These are phyloP conservation scores for Vitis amurensis DNA, from an alignment of 164 flowering plant genomes.

Conservation along the genomic window DNA sequence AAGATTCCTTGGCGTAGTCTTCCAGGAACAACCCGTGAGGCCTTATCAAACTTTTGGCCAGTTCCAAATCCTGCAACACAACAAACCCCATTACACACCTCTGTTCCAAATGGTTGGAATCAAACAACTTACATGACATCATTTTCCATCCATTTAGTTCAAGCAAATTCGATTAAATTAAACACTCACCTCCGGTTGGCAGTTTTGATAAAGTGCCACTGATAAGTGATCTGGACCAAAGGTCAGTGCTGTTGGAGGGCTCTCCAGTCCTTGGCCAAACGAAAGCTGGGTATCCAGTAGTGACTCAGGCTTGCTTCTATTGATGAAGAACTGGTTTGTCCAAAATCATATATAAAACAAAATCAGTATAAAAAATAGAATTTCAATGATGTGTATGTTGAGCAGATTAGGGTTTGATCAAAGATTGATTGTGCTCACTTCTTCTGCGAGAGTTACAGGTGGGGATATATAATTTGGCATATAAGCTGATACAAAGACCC, in stretches of 20 bases:
- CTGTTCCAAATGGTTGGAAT: too few species aligned
- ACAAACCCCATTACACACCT: background rate
- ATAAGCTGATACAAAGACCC: constrained; percentile 19
- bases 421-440: background rate
- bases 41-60: constrained; percentile 12
- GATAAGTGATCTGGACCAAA: constrained; percentile 16
- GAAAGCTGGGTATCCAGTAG: constrained; percentile 13
- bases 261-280: constrained; percentile 4
- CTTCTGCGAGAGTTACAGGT: background rate
- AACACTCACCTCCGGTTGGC: constrained; percentile 16
- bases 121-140: too few species aligned
- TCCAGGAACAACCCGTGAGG: constrained; percentile 6
- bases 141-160: too few species aligned
- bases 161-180: background rate
- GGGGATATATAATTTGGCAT: constrained; percentile 11
- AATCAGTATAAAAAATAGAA: background rate
- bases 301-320: background rate
- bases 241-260: background rate
- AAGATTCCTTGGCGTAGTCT: background rate
- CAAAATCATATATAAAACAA: background rate
- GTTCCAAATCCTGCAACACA: constrained; percentile 9
- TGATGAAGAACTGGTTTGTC: background rate
- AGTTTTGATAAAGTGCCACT: constrained; percentile 7
- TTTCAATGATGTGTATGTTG: background rate
- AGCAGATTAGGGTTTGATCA: too few species aligned